Evolutionary conservation across 176 grass and related monocot genomes (phyloP), one percentile per base, ranked within the genome.

Genomic region (Melocanna baccifera): DNA sequence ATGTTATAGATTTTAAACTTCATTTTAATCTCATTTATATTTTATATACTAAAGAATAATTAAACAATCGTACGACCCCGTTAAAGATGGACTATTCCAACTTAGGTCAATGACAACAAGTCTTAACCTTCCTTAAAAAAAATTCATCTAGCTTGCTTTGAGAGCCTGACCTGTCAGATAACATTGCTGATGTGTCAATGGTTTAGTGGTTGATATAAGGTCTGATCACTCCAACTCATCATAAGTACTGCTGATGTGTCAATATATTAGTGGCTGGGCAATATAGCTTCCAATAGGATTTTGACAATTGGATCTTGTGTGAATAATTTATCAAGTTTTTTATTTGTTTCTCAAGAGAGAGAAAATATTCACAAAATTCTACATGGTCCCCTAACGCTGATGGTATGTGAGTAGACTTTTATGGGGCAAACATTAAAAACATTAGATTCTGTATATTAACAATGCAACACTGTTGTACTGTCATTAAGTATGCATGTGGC

Each of bases 191-290:
- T 84, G 76, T 84, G 75, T 67, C 81, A 73, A 84, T 84, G 55
- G 30, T 83, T 77, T 32, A 70, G 7, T 53, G 53, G 70, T 45
- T 47, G 28, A 52, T 47, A 66, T 6, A 32, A 23, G 41, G 51
- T 18, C 2, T 48, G 47, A 22, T 16, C 11, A n/a, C 9, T 39
- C 84, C 28, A 37, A 52, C 42, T 86, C 66, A 86, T 63, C 67
- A 28, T 42, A n/a, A 63, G 55, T 7, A 25, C 9, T 14, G 84
- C 75, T 79, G 75, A 79, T 40, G 84, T 86, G 84, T 86, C 84
- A 79, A 79, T 79, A 71, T 63, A 71, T 63, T 78, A 86, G 29
- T 51, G 75, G 84, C 42, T 67, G 19, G 16, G 40, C 69, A 51
- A 42, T 18, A 62, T 15, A 62, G 9, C 47, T 40, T 36, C 87